A percentile compares a stretch with the other conserved stretches of the same genome.
Conservation (phyloP, 1,284 basidiomycete species). For the Ceratobasidium sp. region DNA sequence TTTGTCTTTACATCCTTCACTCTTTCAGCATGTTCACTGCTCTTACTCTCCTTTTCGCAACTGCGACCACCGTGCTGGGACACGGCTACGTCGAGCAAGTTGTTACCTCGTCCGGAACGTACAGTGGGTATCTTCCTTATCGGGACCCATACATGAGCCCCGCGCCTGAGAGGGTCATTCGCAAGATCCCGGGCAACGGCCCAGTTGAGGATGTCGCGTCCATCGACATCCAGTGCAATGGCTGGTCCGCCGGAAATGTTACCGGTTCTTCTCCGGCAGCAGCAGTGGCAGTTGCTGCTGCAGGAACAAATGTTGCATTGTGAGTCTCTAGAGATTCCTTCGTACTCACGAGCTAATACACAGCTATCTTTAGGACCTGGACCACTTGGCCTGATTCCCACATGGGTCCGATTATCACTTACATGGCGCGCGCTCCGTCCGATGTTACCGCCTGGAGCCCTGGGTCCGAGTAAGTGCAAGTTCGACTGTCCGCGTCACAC, state of each 20-base stretch:
- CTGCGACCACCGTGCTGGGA: conserved; percentile 35
- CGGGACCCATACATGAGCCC: conserved; percentile 46
- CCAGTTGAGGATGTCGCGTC: conserved; percentile 17
- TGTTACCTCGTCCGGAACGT: conserved; percentile 34
- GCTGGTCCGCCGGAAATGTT: conserved; percentile 50
- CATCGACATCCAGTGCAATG: conserved; percentile 35
- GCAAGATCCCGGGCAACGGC: conserved; percentile 48
- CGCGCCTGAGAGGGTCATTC: conserved; percentile 55
- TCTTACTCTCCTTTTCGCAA: conserved; percentile 34
- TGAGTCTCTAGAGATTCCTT: background rate
- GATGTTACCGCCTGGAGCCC: conserved; percentile 56
- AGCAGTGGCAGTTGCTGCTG: conserved; percentile 54
- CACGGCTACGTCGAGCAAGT: conserved; percentile 40
- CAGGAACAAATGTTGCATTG: conserved; percentile 54
- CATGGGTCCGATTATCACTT: conserved; percentile 57
- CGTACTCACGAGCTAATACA: background rate
- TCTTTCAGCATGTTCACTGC: conserved; percentile 14
- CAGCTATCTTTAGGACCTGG: conserved; percentile 50
- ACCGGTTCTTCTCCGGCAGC: conserved; percentile 55
- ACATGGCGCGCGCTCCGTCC: conserved; percentile 55
- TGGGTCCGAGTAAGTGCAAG: conserved; percentile 52
- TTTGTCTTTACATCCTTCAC: no score
- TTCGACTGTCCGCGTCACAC: background rate
- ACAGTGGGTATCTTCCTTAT: conserved; percentile 39
- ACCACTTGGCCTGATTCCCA: conserved; percentile 54